Evolutionary conservation across 2,329 filamentous ascomycete species (phyloP), one percentile per base, ranked within the genome.

Genomic region (Exophiala spinifera): DNA sequence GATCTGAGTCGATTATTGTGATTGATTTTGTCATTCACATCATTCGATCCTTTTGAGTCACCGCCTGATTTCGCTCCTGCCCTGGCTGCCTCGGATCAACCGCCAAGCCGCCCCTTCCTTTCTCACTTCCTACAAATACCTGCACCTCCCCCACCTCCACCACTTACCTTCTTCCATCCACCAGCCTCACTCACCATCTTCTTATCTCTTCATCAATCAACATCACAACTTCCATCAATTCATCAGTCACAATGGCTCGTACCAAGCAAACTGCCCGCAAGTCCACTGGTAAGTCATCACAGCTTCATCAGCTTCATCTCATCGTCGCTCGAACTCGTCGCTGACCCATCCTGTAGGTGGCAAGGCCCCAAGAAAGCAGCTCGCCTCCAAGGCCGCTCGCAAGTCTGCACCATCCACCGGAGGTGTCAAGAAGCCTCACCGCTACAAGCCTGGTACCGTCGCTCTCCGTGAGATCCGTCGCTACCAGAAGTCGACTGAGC

Each of bases 401-500:
- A 99, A 99, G 87, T 91, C 87, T 69, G 92, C 94, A 60, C 94
- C 94, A 67, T 96, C 91, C 62, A 97, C 94, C 75, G 94, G 92
- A 70, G 88, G 88, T 86, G 88, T 92, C 84, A 94, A 94, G 88
- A 94, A 94, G 88, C 89, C 89, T 77, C 88, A 91, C 80, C 83
- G 88, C 61, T 83, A 91, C 76, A 91, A 91, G 88, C 88, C 88
- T 71, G 88, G 87, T 79, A 95, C 94, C 72, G 88, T 96, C 78
- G 92, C 92, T 83, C 88, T 97, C 69, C 89, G 91, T 84, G 94
- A 99, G 81, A 99, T 99, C 70, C 88, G 92, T 82, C 88, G 89
- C 72, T 97, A 97, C 82, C 92, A 97, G 81, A 95, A 95, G 81
- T 90, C 87, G 63, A 96, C 92, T 48, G 91, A 97, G 79, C 86